phyloP scores from a whole-genome alignment of 805 yeast species.

The Yamadazyma laniorum region DNA sequence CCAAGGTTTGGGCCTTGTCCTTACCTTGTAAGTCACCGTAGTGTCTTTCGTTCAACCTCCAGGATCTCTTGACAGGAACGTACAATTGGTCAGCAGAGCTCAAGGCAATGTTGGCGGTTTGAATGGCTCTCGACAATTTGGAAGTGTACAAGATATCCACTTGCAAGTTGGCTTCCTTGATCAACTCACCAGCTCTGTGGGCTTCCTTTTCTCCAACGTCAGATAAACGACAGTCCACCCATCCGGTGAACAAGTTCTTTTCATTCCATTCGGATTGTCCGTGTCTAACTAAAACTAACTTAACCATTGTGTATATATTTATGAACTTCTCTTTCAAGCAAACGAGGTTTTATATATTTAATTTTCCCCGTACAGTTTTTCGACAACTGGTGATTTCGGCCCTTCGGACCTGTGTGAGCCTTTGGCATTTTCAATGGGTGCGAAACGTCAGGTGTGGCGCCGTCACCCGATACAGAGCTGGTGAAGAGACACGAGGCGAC shows the following conservation, averaged over 20 bases:
- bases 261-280: slow-evolving; percentile 99
- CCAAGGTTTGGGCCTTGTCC: slow-evolving; percentile 92
- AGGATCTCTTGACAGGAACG: slow-evolving; percentile 89
- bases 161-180: slow-evolving; percentile 78
- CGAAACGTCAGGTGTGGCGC: too few relatives aligned
- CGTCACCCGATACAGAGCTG: too few relatives aligned
- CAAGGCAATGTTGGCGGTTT: slow-evolving; percentile 94
- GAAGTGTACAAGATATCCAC: slow-evolving; percentile 93
- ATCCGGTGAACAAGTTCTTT: slow-evolving; percentile 96
- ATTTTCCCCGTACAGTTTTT: slow-evolving; percentile 3
- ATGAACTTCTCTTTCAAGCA: too few relatives aligned
- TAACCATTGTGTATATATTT: slow-evolving; percentile 38
- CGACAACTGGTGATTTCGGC: slow-evolving; percentile 19
- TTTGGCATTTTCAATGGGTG: too few relatives aligned
- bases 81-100: slow-evolving; percentile 84
- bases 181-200: slow-evolving; percentile 85
- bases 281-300: slow-evolving; percentile 93
- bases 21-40: slow-evolving; percentile 99
- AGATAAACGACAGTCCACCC: slow-evolving; percentile 92
- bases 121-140: slow-evolving; percentile 88
- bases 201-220: slow-evolving; percentile 89
- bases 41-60: slow-evolving; percentile 99
- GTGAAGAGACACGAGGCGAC: too few relatives aligned
- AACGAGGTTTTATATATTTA: slow-evolving; percentile 1
- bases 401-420: slow-evolving; percentile 16